Evolutionary conservation across 306 rosid genomes (phyloP).

Genomic region (Abrus precatorius): DNA sequence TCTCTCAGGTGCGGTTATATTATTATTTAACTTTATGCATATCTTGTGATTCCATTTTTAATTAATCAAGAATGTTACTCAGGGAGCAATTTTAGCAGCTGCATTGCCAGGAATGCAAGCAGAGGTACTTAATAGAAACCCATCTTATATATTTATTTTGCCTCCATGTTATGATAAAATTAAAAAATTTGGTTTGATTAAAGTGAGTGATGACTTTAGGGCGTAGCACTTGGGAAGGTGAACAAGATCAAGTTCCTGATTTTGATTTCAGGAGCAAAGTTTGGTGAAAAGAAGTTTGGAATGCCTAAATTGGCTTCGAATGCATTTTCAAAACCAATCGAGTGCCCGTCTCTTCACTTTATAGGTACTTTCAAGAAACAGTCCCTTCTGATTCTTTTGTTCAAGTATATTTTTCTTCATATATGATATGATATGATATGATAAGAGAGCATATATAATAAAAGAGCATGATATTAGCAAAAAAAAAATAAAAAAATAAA

Average conservation of each 20-base stretch:
- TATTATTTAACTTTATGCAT: background rate
- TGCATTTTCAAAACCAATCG: slow-evolving; percentile 55
- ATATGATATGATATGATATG: no score
- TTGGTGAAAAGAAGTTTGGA: slow-evolving; percentile 58
- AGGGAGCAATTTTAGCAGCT: slow-evolving; percentile 62
- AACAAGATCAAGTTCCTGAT: slow-evolving; percentile 57
- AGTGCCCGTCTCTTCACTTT: slow-evolving; percentile 59
- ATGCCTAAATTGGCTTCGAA: slow-evolving; percentile 61
- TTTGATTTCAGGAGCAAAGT: slow-evolving; percentile 57
- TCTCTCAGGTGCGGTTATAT: slow-evolving; percentile 50
- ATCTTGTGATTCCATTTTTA: background rate
- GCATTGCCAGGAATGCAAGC: slow-evolving; percentile 63
- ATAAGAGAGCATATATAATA: no score
- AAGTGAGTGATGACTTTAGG: slow-evolving; percentile 46
- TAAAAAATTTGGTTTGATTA: background rate
- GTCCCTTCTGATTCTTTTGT: background rate
- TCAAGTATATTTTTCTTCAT: background rate
- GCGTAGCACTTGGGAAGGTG: slow-evolving; percentile 60
- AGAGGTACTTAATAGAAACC: slow-evolving; percentile 45
- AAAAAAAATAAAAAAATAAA: no score
- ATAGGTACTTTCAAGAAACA: slow-evolving; percentile 51
- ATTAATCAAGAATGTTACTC: slow-evolving; percentile 4
- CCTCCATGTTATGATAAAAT: background rate
- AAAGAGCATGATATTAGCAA: no score
- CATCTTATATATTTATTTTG: background rate